A percentile compares a stretch with the other conserved stretches of the same genome.
phyloP scores from a whole-genome alignment of 441 rosid genomes.

The Populus hybrid region DNA sequence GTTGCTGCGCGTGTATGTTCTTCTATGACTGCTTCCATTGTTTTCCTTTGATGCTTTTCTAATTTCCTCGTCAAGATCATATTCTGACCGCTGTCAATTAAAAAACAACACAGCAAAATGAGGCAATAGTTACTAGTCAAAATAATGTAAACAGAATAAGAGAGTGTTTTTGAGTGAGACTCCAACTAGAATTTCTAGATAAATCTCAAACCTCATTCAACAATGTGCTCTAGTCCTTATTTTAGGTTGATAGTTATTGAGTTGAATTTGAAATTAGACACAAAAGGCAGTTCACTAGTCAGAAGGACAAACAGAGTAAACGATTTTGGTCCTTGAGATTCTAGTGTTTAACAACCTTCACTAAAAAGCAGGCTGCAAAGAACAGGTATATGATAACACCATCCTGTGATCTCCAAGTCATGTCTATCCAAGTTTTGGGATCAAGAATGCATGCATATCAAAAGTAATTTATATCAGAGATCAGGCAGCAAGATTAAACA shows the following conservation, averaged over 20 bases:
- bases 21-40: slow-evolving; percentile 34
- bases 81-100: slow-evolving; percentile 59
- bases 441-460: not conserved
- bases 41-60: slow-evolving; percentile 58
- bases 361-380: not conserved
- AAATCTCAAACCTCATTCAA: slow-evolving; percentile 1
- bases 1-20: slow-evolving; percentile 37
- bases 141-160: not conserved
- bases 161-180: not conserved
- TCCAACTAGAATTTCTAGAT: slow-evolving; percentile 1
- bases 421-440: not conserved
- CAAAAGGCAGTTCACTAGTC: not conserved
- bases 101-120: slow-evolving; percentile 17
- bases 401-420: not conserved
- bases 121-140: not conserved
- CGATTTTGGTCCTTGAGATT: not conserved
- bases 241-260: not conserved
- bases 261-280: not conserved
- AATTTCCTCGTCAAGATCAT: slow-evolving; percentile 81
- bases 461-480: not conserved
- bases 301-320: not conserved
- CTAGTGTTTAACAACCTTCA: not conserved
- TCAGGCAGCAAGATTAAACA: not conserved
- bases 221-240: not conserved
- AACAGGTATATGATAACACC: not conserved